A percentile compares a stretch with the other conserved stretches of the same genome.
Conservation (phyloP, 2,329 filamentous ascomycete genomes). For the Ceratocystis eucalypticola region DNA sequence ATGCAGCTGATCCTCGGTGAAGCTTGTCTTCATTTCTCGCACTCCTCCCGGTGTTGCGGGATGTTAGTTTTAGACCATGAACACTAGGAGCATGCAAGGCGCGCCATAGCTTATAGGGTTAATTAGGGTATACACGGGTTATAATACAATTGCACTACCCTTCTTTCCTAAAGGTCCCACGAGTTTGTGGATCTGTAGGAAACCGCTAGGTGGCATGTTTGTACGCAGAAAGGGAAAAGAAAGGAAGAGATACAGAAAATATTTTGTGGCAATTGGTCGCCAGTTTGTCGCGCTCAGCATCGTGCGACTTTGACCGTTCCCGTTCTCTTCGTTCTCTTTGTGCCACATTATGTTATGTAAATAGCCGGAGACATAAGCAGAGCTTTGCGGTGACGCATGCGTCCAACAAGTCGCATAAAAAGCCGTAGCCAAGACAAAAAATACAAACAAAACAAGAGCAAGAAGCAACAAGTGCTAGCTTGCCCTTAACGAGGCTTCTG, state of each 20-base stretch:
- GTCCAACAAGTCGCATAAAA: not conserved
- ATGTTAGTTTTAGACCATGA: not conserved
- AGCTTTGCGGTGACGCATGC: not conserved
- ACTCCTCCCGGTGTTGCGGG: not conserved
- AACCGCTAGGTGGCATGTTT: not conserved
- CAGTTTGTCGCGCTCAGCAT: too few species aligned
- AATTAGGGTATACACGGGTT: not conserved
- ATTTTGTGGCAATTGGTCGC: not conserved
- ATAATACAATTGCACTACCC: not conserved
- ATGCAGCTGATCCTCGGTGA: too few species aligned
- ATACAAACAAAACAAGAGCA: not conserved
- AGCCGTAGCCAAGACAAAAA: not conserved
- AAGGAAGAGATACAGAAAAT: not conserved
- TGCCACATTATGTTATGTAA: not conserved
- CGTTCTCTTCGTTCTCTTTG: too few species aligned
- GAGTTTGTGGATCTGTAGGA: not conserved
- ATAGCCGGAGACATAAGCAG: not conserved
- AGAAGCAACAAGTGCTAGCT: not conserved
- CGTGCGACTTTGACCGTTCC: too few species aligned
- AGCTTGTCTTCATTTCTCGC: not conserved
- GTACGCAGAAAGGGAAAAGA: not conserved
- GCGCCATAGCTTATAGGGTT: not conserved
- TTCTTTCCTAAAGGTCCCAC: not conserved
- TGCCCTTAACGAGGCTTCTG: not conserved
- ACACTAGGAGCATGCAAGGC: not conserved